These are phyloP conservation scores for Metschnikowia hibisci DNA, from an alignment of 805 yeast genomes.

Conservation along the genomic window DNA sequence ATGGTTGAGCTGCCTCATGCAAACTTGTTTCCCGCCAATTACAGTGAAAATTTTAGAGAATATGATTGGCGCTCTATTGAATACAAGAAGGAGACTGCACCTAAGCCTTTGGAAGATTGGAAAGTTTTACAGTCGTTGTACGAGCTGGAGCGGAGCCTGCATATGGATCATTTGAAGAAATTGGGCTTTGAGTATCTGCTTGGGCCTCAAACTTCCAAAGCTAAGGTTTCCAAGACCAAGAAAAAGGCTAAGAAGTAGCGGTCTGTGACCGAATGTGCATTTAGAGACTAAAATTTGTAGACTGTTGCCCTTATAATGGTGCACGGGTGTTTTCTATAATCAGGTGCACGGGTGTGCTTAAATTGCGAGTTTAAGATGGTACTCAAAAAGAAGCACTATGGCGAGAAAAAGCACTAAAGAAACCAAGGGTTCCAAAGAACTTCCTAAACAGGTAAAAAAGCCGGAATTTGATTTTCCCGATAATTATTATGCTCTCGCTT, in stretches of 20 bases:
- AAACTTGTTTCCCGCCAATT: constrained; percentile 38
- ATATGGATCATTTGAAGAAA: constrained; percentile 45
- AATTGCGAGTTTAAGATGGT: too few relatives aligned
- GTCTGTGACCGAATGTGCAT: constrained; percentile 4
- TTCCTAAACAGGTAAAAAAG: not conserved
- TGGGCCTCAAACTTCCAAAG: constrained; percentile 7
- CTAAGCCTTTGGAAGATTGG: constrained; percentile 58
- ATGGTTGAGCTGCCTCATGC: constrained; percentile 55
- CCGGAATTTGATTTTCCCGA: constrained; percentile 19
- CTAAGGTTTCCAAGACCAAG: not conserved
- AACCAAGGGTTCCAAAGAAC: too few relatives aligned
- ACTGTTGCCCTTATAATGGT: not conserved
- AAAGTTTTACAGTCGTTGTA: constrained; percentile 46
- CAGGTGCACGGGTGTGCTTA: too few relatives aligned
- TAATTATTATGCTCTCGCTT: constrained; percentile 12
- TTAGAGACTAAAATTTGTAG: not conserved
- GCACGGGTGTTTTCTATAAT: too few relatives aligned
- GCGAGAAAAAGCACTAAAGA: not conserved
- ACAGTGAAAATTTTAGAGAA: constrained; percentile 13
- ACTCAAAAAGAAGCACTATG: not conserved
- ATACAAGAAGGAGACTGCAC: constrained; percentile 48
- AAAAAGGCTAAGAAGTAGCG: constrained; percentile 3
- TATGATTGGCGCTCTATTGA: constrained; percentile 14
- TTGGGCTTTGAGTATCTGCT: constrained; percentile 18
- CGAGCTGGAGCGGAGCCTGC: constrained; percentile 38